Evolutionary conservation across 306 rosid genomes (phyloP).

Genomic region (Bauhinia variegata): DNA sequence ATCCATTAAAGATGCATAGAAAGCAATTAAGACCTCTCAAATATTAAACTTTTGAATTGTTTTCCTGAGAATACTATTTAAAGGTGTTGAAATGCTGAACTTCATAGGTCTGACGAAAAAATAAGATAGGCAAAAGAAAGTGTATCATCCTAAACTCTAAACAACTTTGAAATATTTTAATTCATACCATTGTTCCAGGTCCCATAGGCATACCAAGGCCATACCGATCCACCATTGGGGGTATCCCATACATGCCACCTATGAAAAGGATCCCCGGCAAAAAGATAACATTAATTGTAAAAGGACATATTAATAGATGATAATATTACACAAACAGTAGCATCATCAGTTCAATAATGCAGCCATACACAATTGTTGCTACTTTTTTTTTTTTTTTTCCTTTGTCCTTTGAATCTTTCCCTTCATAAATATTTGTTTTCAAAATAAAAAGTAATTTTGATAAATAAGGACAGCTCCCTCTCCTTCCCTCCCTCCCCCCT

Average conservation of each 20-base stretch:
- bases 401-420: background rate
- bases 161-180: conserved; percentile 1
- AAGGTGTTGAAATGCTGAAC: background rate
- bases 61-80: too few species aligned
- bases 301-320: conserved; percentile 10
- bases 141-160: background rate
- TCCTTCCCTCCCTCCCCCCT: too few species aligned
- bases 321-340: conserved; percentile 14
- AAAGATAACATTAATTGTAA: conserved; percentile 12
- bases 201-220: conserved; percentile 90
- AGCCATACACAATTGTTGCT: conserved; percentile 6
- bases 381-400: background rate
- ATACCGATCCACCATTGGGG: conserved; percentile 85
- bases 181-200: conserved; percentile 80
- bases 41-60: too few species aligned
- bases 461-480: background rate
- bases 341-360: background rate
- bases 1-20: too few species aligned
- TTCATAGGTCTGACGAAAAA: conserved; percentile 9
- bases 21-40: too few species aligned
- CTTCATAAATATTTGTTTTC: background rate
- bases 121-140: background rate
- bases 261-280: conserved; percentile 27
- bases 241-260: conserved; percentile 93
- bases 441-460: background rate